Percentiles rank a stretch among this genome's conserved stretches.
Evolutionary conservation across 495 filamentous ascomycete species (phyloP).

Genomic region (Letharia lupina): DNA sequence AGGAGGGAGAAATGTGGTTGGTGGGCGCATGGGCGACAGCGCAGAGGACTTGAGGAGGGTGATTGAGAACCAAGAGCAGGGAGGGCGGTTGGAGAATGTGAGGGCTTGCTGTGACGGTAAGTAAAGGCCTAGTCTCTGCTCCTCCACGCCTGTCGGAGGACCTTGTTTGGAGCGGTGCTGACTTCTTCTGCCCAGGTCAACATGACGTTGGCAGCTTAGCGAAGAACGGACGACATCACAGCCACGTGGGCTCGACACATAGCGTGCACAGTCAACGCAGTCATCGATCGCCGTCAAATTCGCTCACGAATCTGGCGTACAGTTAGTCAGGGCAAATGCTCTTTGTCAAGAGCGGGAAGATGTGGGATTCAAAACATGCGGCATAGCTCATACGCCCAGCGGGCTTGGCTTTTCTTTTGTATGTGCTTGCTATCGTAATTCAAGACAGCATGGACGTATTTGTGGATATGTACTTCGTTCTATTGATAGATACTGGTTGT

Average conservation of each 20-base stretch:
- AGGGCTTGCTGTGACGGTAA: constrained; percentile 94
- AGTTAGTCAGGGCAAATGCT: background rate
- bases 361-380: background rate
- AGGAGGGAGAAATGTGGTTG: constrained; percentile 35
- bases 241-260: constrained; percentile 11
- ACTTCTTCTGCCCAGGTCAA: constrained; percentile 48
- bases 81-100: constrained; percentile 71
- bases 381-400: background rate
- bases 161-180: background rate
- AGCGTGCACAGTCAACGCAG: constrained; percentile 6
- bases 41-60: constrained; percentile 70
- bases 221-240: constrained; percentile 27
- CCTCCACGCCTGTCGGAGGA: background rate
- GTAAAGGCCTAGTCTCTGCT: constrained; percentile 22
- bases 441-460: background rate
- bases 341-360: background rate
- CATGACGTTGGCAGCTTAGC: constrained; percentile 52
- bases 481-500: background rate
- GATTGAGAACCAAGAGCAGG: constrained; percentile 59
- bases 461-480: background rate
- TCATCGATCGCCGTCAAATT: constrained; percentile 11
- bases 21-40: constrained; percentile 44
- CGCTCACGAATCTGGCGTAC: constrained; percentile 15
- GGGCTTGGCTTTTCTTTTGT: background rate
- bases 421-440: background rate